phyloP scores from a whole-genome alignment of 2,329 filamentous ascomycete species.

The Cladosporium sp. region DNA sequence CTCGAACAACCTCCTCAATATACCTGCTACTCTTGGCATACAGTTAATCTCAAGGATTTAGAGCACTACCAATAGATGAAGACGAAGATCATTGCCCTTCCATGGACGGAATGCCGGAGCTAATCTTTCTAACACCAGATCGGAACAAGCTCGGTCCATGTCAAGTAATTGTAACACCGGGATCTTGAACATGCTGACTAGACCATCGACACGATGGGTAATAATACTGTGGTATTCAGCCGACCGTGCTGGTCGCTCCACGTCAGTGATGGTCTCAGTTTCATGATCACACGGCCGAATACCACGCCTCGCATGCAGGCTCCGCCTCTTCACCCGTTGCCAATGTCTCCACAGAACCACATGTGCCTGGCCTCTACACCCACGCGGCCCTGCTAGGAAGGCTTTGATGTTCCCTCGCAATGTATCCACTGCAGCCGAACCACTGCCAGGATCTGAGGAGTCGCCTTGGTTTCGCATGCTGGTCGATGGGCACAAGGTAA shows the following conservation, averaged over 20 bases:
- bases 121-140: background rate
- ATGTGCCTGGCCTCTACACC: background rate
- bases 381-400: background rate
- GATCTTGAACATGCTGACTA: background rate
- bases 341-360: conserved; percentile 7
- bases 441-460: background rate
- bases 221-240: background rate
- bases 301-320: background rate
- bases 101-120: background rate
- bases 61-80: background rate
- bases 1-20: conserved; percentile 10
- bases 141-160: background rate
- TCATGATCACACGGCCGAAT: background rate
- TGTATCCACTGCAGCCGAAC: conserved; percentile 9
- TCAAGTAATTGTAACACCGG: background rate
- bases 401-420: background rate
- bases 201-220: background rate
- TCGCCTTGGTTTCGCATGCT: conserved; percentile 14
- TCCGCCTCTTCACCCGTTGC: conserved; percentile 6
- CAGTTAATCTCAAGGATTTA: background rate
- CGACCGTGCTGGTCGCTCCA: background rate
- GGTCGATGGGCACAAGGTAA: background rate
- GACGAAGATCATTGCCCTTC: conserved; percentile 13
- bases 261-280: conserved; percentile 1
- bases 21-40: conserved; percentile 17